Percentiles rank a stretch among this genome's conserved stretches.
Evolutionary conservation across 2,329 filamentous ascomycete genomes (phyloP).

Genomic region (Parascedosporium putredinis): DNA sequence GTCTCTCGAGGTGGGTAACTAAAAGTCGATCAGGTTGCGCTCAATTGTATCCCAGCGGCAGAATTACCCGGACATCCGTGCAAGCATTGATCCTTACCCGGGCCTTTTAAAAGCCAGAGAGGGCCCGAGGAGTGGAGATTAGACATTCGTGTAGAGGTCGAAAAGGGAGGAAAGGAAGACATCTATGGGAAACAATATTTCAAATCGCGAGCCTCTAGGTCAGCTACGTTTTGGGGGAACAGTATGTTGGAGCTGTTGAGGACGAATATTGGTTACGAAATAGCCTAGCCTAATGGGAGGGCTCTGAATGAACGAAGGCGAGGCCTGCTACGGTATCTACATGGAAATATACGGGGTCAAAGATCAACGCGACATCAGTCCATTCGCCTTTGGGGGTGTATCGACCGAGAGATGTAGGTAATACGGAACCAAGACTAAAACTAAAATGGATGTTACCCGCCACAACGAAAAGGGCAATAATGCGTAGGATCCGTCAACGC

Average conservation of each 20-base stretch:
- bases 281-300: background rate
- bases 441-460: no score
- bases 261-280: background rate
- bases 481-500: no score
- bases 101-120: background rate
- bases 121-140: background rate
- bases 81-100: background rate
- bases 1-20: background rate
- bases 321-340: no score
- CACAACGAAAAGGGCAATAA: no score
- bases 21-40: background rate
- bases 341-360: no score
- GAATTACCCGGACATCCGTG: slow-evolving; percentile 3
- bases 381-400: no score
- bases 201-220: background rate
- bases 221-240: background rate
- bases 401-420: no score
- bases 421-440: no score
- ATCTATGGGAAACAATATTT: background rate
- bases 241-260: background rate
- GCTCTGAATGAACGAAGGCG: background rate
- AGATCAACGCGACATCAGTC: no score
- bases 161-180: background rate
- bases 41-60: background rate
- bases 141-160: background rate